Percentiles rank a stretch among this genome's conserved stretches.
Evolutionary conservation across 2,329 filamentous ascomycete species (phyloP).

Genomic region (Zasmidium citrigriseum): DNA sequence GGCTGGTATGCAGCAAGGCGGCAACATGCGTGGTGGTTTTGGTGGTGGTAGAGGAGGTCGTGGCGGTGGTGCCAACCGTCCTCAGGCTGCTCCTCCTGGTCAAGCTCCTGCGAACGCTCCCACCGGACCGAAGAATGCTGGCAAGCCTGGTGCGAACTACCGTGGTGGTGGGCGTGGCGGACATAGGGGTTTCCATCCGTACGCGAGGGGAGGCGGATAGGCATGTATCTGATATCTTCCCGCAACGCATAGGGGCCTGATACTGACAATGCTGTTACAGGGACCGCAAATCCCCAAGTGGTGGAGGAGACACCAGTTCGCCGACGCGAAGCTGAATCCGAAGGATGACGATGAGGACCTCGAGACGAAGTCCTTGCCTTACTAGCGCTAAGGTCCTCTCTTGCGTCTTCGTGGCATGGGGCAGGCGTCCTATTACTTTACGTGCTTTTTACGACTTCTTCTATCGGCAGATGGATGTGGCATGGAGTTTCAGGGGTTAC

Average conservation of each 20-base stretch:
- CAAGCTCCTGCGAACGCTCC: slow-evolving; percentile 76
- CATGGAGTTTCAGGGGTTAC: no score
- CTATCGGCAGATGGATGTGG: no score
- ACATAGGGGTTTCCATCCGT: slow-evolving; percentile 74
- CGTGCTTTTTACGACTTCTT: no score
- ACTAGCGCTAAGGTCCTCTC: no score
- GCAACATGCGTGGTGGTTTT: slow-evolving; percentile 51
- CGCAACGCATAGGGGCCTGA: not conserved
- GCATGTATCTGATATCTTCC: not conserved
- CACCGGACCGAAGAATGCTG: slow-evolving; percentile 94
- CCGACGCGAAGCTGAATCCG: not conserved
- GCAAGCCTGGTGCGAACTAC: slow-evolving; percentile 88
- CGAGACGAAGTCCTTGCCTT: not conserved
- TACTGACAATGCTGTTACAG: not conserved
- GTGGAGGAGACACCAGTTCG: not conserved
- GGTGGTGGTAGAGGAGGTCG: slow-evolving; percentile 45
- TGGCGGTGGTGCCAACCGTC: slow-evolving; percentile 35
- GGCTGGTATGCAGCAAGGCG: slow-evolving; percentile 53
- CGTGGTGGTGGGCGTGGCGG: slow-evolving; percentile 81
- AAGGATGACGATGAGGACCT: not conserved
- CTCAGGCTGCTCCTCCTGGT: slow-evolving; percentile 43
- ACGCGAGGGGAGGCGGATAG: slow-evolving; percentile 49
- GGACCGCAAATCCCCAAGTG: slow-evolving; percentile 1
- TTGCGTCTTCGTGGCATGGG: no score
- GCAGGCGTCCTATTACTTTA: no score